Conservation (phyloP, 176 grass and related monocot genomes). For the Phragmites australis region DNA sequence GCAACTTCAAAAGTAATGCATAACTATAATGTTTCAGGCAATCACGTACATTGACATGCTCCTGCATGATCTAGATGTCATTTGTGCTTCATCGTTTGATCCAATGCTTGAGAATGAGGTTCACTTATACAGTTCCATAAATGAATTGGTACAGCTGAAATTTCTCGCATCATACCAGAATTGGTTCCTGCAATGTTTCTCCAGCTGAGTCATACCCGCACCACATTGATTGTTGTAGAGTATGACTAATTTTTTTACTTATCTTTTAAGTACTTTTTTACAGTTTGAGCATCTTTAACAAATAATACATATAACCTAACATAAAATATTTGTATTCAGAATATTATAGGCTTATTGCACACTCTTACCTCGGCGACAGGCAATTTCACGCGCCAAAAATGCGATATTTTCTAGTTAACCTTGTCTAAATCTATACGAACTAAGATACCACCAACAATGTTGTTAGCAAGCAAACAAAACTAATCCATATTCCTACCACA, state of each 20-base stretch:
- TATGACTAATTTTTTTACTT: background rate
- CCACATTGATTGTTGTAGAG: background rate
- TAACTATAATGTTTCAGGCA: constrained; percentile 60
- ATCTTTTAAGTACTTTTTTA: background rate
- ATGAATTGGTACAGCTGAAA: too few species aligned
- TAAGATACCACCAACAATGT: too few species aligned
- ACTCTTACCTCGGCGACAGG: too few species aligned
- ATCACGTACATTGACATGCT: constrained; percentile 90
- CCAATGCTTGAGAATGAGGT: constrained; percentile 65
- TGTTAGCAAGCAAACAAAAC: too few species aligned
- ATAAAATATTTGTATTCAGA: too few species aligned
- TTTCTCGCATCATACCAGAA: too few species aligned
- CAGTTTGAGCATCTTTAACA: background rate
- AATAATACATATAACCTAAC: too few species aligned
- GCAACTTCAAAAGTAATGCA: constrained; percentile 20
- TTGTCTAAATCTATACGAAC: too few species aligned
- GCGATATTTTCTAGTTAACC: too few species aligned
- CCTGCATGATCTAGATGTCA: constrained; percentile 73
- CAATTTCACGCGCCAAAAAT: too few species aligned
- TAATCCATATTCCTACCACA: too few species aligned
- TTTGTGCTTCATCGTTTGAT: constrained; percentile 76
- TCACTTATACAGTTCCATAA: constrained; percentile 84
- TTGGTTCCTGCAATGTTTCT: constrained; percentile 89
- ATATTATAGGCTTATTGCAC: too few species aligned
- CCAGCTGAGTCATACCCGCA: constrained; percentile 53